Evolutionary conservation across 768 basidiomycete species (phyloP), one percentile per base, ranked within the genome.

Genomic region (Leccinellum luteum): DNA sequence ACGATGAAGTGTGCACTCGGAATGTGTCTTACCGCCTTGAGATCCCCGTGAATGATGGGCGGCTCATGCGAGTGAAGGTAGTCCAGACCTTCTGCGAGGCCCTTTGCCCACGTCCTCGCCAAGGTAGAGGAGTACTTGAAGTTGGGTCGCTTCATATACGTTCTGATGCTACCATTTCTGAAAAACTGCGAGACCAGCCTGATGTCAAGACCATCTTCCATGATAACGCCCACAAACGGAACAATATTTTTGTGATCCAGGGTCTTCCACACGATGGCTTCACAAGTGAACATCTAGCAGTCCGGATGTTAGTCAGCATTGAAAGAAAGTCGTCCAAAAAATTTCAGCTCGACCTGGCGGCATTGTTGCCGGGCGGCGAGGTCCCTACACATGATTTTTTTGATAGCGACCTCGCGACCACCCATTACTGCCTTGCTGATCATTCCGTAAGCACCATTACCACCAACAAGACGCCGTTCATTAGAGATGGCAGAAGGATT

Each of bases 31-130:
- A 59, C 77, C 30, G 70, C 72, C 59, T 78, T 79, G 27, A 79
- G 30, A 60, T 79, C 78, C 7, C 78, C 75, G 25, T 79, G 78
- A 14, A 76, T 59, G 27, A 79, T 65, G 30, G 69, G 65, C 0
- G 69, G 69, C 4, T 67, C 54, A 15, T 62, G 60, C 7, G 6
- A 17, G 23, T 73, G 69, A 21, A 73, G 58, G 38, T 67, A 73
- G 13, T 44, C 15, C 13, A 71, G 59, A 25, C 32, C 72, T 38
- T 59, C 38, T 8, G 66, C 67, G 28, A 69, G 54, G 30, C 61
- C 68, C 35, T 9, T 53, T 34, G 34, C 59, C 60, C 34, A 65
- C 14, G 4, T 13, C 27, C 51, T 35, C 34, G 64, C 60, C 53
- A 60, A 28, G 7, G 25, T 17, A 28, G 21, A 54, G 55, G 59